Evolutionary conservation across 768 basidiomycete species (phyloP), one percentile per base, ranked within the genome.

Genomic region (Coprinopsis cinerea): DNA sequence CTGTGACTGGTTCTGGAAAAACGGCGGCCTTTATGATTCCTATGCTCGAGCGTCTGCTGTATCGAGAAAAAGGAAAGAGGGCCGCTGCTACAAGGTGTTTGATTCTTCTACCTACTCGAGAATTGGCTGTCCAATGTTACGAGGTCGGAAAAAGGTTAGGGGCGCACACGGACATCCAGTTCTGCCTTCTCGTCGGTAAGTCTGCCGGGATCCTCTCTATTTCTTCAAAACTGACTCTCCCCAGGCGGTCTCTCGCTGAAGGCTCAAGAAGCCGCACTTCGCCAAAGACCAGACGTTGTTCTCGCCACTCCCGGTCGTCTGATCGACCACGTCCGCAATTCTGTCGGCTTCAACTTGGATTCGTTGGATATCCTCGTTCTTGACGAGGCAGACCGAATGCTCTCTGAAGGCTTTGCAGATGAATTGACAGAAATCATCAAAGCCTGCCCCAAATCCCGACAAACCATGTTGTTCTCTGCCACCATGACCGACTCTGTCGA

Each of bases 401-500:
- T 99, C 27, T 85, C 82, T 1, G 89, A 93, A 65, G 96, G 94
- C 23, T 99, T 98, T 69, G 82, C 87, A 5, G 96, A 94, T 64
- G 96, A 98, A 65, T 74, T 99, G 27, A 72, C 81, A 15, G 96
- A 99, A 67, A 96, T 99, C 58, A 83, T 98, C 68, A 85, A 84
- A 59, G 79, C 88, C 15, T 96, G 93, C 62, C 93, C 93, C 1
- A 67, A 67, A 18, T 86, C 87, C 22, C 81, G 96, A 30, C 96
- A 98, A 64, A 98, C 96, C 2, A 95, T 99, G 92, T 76, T 99
- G 30, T 99, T 99, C 68, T 96, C 93, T 0, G 96, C 96, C 2
- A 99, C 96, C 1, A 98, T 98, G 88, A 97, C 94, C 3, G 96
- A 99, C 65, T 87, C 88, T 1, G 88, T 98, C 7, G 91, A 96